Evolutionary conservation across 1,284 basidiomycete species (phyloP).

Genomic region (Cryptococcus sp.): DNA sequence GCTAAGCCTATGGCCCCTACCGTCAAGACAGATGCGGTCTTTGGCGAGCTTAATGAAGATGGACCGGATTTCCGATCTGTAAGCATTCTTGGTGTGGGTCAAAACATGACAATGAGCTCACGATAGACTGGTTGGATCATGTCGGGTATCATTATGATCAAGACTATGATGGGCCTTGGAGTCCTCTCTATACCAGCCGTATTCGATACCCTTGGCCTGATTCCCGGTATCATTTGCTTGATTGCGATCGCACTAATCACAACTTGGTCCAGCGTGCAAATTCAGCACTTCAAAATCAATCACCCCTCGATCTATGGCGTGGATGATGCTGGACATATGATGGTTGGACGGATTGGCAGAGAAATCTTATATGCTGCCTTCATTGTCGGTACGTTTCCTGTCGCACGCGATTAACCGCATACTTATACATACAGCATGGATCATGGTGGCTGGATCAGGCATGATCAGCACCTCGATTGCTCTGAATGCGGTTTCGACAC

Average conservation of each 20-base stretch:
- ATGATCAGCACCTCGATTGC: conserved; percentile 27
- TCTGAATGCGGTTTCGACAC: conserved; percentile 33
- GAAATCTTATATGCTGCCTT: conserved; percentile 24
- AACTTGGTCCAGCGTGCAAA: conserved; percentile 20
- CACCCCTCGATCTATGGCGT: conserved; percentile 19
- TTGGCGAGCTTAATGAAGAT: neutral
- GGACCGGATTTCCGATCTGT: neutral
- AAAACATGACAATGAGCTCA: neutral
- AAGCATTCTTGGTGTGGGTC: neutral
- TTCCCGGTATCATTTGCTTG: conserved; percentile 32
- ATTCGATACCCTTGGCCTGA: conserved; percentile 19
- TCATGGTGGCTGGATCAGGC: conserved; percentile 15
- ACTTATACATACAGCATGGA: neutral
- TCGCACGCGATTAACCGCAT: neutral
- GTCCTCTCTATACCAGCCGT: conserved; percentile 31
- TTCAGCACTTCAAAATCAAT: conserved; percentile 17
- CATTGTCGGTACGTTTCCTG: conserved; percentile 8
- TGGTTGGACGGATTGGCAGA: conserved; percentile 30
- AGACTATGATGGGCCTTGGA: conserved; percentile 37
- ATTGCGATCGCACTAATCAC: conserved; percentile 25
- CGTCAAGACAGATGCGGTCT: neutral
- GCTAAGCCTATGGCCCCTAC: no score
- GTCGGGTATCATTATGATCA: conserved; percentile 12
- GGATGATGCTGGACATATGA: conserved; percentile 31
- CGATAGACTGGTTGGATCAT: neutral